phyloP scores from a whole-genome alignment of 1,284 basidiomycete genomes.

The Schizophyllum commune region DNA sequence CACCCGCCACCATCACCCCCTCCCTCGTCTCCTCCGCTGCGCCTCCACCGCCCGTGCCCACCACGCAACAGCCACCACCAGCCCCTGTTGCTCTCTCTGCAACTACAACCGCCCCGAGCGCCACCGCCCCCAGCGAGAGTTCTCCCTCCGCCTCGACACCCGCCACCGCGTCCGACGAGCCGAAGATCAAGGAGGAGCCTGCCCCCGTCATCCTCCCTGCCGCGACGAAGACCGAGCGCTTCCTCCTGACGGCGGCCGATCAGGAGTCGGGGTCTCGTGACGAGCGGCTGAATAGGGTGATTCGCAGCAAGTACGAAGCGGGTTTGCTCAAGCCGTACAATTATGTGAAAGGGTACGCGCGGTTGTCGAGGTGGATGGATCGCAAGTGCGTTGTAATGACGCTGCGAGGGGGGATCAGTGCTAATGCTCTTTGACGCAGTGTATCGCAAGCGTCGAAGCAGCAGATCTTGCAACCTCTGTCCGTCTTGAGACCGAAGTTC shows the following conservation, averaged over 20 bases:
- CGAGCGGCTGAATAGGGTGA: slow-evolving; percentile 86
- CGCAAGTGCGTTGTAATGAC: slow-evolving; percentile 50
- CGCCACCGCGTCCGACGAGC: slow-evolving; percentile 9
- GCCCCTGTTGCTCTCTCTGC: background rate
- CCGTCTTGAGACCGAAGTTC: slow-evolving; percentile 90
- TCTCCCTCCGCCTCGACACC: slow-evolving; percentile 13
- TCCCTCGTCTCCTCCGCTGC: slow-evolving; percentile 42
- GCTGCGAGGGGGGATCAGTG: background rate
- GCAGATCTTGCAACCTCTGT: slow-evolving; percentile 83
- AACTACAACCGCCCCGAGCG: slow-evolving; percentile 9
- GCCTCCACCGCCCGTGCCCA: slow-evolving; percentile 16
- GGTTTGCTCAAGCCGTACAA: slow-evolving; percentile 94
- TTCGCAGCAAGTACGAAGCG: slow-evolving; percentile 95
- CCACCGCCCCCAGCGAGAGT: slow-evolving; percentile 7
- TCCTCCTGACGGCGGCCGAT: slow-evolving; percentile 92
- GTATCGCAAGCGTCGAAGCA: slow-evolving; percentile 87
- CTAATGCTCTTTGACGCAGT: slow-evolving; percentile 27
- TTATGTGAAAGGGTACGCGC: slow-evolving; percentile 90
- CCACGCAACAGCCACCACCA: slow-evolving; percentile 8
- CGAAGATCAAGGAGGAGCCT: slow-evolving; percentile 15
- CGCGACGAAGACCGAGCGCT: slow-evolving; percentile 77
- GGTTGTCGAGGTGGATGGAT: slow-evolving; percentile 93
- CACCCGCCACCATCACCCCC: slow-evolving; percentile 38
- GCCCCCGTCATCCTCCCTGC: slow-evolving; percentile 46
- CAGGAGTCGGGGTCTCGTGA: slow-evolving; percentile 89